Conservation (phyloP, 257 asterid genomes). For the Solanum virginianum region DNA sequence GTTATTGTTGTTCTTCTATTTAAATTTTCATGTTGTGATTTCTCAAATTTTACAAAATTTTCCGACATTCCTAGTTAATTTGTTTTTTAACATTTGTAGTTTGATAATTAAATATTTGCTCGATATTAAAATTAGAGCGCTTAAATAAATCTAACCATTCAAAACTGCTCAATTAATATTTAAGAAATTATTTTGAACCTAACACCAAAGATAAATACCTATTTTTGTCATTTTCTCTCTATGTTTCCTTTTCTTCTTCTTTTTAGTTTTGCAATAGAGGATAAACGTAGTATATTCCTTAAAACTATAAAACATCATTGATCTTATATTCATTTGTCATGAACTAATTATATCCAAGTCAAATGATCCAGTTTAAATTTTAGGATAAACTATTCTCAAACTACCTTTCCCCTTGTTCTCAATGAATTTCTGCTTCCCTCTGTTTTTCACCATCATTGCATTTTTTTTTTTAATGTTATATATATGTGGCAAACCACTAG, state of each 20-base stretch:
- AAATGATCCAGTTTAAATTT: background rate
- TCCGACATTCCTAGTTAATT: background rate
- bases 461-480: background rate
- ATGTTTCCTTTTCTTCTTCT: background rate
- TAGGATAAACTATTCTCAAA: background rate
- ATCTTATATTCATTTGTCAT: background rate
- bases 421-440: background rate
- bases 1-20: too few relatives aligned
- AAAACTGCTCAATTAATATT: too few relatives aligned
- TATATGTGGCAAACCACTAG: background rate
- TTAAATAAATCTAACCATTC: too few relatives aligned
- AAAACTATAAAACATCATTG: background rate
- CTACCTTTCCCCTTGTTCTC: background rate
- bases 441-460: background rate
- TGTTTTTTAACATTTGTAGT: too few relatives aligned
- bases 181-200: background rate
- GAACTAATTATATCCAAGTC: background rate
- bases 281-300: background rate
- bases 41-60: too few relatives aligned
- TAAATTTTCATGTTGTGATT: background rate
- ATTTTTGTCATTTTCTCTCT: background rate
- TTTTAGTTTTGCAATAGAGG: background rate
- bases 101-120: too few relatives aligned
- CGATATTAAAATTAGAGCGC: too few relatives aligned
- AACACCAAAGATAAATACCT: background rate